phyloP scores from a whole-genome alignment of 2,329 filamentous ascomycete species.

The Trichoderma atroviride region DNA sequence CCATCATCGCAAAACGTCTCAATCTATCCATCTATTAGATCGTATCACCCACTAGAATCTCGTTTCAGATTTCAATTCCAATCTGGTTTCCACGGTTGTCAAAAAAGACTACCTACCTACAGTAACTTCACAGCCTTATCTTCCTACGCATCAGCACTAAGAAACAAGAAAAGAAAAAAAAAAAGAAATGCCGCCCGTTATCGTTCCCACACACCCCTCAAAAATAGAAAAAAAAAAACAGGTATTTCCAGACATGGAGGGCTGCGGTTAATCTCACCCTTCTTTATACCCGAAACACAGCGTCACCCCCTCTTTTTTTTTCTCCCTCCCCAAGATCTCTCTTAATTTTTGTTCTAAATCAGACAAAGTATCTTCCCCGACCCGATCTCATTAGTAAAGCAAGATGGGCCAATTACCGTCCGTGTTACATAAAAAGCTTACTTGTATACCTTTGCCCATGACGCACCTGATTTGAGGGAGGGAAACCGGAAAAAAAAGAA shows the following conservation, averaged over 20 bases:
- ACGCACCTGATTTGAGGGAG: background rate
- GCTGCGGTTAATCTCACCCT: constrained; percentile 22
- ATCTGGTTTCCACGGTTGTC: background rate
- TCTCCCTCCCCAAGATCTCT: constrained; percentile 9
- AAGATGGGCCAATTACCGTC: constrained; percentile 14
- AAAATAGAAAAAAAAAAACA: background rate
- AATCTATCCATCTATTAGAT: background rate
- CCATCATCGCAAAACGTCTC: background rate
- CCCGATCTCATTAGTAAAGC: constrained; percentile 18
- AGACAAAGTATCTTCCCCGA: background rate
- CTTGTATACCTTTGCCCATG: background rate
- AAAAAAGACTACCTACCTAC: background rate
- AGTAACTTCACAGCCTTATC: background rate
- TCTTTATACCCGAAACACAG: constrained; percentile 20
- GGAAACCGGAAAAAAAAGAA: background rate
- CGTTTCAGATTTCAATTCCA: background rate
- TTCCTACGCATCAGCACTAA: background rate
- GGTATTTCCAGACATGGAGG: background rate
- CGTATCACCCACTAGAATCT: background rate
- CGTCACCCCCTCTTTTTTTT: constrained; percentile 5
- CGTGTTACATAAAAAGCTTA: background rate
- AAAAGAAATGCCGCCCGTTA: background rate
- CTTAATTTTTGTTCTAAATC: background rate
- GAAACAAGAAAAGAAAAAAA: background rate
- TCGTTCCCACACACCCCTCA: background rate